Percentiles rank a stretch among this genome's conserved stretches.
Evolutionary conservation across 805 yeast species (phyloP).

Genomic region (Lipomyces anomalus): DNA sequence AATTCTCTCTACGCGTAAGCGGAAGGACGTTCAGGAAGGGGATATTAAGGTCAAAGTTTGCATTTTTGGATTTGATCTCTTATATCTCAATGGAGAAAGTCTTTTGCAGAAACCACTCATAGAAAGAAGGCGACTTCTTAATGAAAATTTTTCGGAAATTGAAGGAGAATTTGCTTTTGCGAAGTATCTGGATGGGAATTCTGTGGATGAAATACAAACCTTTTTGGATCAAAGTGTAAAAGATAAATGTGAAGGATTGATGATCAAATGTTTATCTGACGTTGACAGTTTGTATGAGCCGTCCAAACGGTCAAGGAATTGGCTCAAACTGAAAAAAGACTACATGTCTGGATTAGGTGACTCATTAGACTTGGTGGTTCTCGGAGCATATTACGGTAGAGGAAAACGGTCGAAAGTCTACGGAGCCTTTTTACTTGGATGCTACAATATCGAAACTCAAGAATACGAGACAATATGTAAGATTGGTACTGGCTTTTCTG

Average conservation of each 20-base stretch:
- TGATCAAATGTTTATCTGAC: conserved; percentile 87
- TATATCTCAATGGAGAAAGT: conserved; percentile 61
- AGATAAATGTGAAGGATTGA: conserved; percentile 89
- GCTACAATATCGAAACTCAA: conserved; percentile 84
- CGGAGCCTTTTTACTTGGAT: conserved; percentile 89
- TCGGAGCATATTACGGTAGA: conserved; percentile 89
- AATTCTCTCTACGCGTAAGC: conserved; percentile 83
- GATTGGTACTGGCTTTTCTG: conserved; percentile 95
- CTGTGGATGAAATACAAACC: conserved; percentile 66
- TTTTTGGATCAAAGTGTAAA: conserved; percentile 86
- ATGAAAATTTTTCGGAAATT: conserved; percentile 50
- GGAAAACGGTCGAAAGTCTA: conserved; percentile 94
- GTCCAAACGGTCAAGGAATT: conserved; percentile 86
- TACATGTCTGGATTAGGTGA: conserved; percentile 94
- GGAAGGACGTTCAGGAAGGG: conserved; percentile 83
- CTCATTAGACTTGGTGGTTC: conserved; percentile 83
- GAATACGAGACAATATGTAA: conserved; percentile 94
- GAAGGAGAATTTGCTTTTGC: conserved; percentile 83
- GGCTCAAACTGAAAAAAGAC: conserved; percentile 94
- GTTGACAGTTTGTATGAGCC: conserved; percentile 84
- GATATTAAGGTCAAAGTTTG: conserved; percentile 90
- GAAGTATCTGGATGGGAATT: conserved; percentile 61
- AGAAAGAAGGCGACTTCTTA: conserved; percentile 62
- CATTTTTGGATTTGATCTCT: conserved; percentile 82
- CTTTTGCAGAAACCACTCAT: conserved; percentile 59